These are phyloP conservation scores for Colletotrichum theobromicola DNA, from an alignment of 2,329 filamentous ascomycete genomes.

Conservation along the genomic window DNA sequence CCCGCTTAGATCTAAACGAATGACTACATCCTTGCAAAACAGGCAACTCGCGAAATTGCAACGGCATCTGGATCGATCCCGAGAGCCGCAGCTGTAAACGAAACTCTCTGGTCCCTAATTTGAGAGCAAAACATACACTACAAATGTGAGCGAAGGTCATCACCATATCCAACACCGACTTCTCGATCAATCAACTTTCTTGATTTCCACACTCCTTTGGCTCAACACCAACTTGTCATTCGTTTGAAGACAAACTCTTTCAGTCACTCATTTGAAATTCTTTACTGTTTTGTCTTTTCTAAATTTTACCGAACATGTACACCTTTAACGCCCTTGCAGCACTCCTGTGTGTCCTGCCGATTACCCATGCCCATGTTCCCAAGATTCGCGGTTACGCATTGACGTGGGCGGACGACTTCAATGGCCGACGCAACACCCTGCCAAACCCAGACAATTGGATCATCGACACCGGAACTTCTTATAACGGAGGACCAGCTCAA, in stretches of 20 bases:
- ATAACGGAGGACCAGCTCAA: constrained; percentile 45
- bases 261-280: neutral
- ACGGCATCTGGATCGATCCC: neutral
- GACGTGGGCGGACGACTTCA: neutral
- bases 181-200: neutral
- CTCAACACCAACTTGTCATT: neutral
- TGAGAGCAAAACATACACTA: neutral
- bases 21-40: neutral
- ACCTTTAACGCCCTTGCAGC: neutral
- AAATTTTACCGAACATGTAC: neutral
- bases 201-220: neutral
- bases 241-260: neutral
- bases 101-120: neutral
- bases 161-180: neutral
- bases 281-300: neutral
- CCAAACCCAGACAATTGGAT: constrained; percentile 46
- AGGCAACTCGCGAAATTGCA: neutral
- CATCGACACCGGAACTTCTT: constrained; percentile 46
- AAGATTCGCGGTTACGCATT: neutral
- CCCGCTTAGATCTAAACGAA: neutral
- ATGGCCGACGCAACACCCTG: constrained; percentile 14
- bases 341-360: neutral
- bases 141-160: neutral
- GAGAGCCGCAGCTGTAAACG: neutral
- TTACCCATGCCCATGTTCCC: neutral